phyloP scores from a whole-genome alignment of 2,329 filamentous ascomycete species.

The Fusarium lyarnte region DNA sequence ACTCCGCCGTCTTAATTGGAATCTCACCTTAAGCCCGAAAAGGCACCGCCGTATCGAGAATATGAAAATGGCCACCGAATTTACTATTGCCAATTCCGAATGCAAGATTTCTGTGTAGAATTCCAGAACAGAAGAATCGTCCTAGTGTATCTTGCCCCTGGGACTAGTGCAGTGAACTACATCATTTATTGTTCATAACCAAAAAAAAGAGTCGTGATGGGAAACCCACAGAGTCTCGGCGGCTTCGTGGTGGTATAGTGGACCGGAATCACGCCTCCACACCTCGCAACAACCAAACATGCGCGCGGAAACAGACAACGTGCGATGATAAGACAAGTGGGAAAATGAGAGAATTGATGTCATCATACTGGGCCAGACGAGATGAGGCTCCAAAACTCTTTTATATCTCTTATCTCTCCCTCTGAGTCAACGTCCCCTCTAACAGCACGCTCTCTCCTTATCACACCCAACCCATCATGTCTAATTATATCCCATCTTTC shows the following conservation, averaged over 20 bases:
- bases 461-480: conserved; percentile 19
- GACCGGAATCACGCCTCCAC: conserved; percentile 32
- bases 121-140: conserved; percentile 8
- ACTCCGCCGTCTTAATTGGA: conserved; percentile 14
- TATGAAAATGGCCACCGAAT: neutral
- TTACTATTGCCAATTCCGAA: neutral
- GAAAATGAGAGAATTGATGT: conserved; percentile 19
- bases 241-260: conserved; percentile 39
- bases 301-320: conserved; percentile 6
- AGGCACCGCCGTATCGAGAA: conserved; percentile 16
- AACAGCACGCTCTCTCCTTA: conserved; percentile 1
- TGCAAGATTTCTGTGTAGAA: neutral
- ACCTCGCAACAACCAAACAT: conserved; percentile 15
- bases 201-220: neutral
- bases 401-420: conserved; percentile 23
- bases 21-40: conserved; percentile 27
- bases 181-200: neutral
- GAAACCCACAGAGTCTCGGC: conserved; percentile 28
- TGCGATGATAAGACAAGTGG: conserved; percentile 18
- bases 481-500: conserved; percentile 36
- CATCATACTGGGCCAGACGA: conserved; percentile 19
- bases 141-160: neutral
- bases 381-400: neutral
- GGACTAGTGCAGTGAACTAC: neutral
- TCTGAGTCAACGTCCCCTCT: conserved; percentile 3